Conservation (phyloP, 2,329 filamentous ascomycete species). For the Phyllosticta citriasiana region DNA sequence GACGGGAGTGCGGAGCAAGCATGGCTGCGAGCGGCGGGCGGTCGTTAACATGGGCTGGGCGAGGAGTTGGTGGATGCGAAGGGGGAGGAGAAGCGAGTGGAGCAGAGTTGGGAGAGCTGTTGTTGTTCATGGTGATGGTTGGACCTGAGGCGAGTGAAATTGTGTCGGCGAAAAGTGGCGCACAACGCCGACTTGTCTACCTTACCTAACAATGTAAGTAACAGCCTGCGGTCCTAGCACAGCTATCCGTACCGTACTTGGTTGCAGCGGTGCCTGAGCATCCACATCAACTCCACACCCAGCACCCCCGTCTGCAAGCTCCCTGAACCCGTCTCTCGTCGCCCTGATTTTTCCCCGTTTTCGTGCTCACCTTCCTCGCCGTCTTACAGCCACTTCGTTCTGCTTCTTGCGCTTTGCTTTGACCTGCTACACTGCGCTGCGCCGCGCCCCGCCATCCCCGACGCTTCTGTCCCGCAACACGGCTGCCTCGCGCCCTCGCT, state of each 20-base stretch:
- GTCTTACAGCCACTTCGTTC: background rate
- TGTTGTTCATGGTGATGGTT: background rate
- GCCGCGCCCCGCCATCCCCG: background rate
- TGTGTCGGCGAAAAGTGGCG: background rate
- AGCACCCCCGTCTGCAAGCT: background rate
- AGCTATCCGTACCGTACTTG: background rate
- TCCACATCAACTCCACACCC: background rate
- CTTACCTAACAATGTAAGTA: background rate
- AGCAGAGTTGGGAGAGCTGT: background rate
- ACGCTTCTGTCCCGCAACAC: background rate
- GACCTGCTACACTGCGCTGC: background rate
- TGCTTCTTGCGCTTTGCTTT: background rate
- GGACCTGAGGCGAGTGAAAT: background rate
- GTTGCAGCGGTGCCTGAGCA: background rate
- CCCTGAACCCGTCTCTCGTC: background rate
- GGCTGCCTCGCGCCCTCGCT: slow-evolving; percentile 2
- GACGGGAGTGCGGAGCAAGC: background rate
- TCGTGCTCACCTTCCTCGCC: background rate
- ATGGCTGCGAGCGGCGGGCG: background rate
- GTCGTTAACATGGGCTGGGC: background rate
- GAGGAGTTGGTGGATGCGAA: background rate
- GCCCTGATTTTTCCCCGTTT: background rate
- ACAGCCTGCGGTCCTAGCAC: background rate
- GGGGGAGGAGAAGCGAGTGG: background rate
- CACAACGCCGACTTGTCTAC: background rate